phyloP scores from a whole-genome alignment of 2,329 filamentous ascomycete species.

The Ophiostoma pallidulum region DNA sequence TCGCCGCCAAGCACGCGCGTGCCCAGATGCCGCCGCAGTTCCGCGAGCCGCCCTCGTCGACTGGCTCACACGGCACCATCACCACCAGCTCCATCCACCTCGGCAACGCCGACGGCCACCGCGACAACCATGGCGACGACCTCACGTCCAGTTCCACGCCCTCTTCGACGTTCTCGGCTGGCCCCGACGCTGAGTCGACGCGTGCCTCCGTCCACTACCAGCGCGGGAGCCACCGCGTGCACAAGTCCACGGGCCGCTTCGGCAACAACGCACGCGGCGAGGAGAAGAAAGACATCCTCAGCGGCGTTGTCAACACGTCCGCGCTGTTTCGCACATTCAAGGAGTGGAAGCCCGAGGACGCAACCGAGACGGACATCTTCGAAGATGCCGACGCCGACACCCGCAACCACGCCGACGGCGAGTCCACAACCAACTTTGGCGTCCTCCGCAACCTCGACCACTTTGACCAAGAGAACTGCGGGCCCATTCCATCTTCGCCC shows the following conservation, averaged over 20 bases:
- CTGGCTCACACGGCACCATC: slow-evolving; percentile 18
- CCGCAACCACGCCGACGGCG: background rate
- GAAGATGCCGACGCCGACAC: slow-evolving; percentile 2
- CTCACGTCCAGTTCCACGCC: slow-evolving; percentile 5
- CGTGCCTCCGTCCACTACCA: slow-evolving; percentile 13
- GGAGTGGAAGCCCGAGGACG: slow-evolving; percentile 17
- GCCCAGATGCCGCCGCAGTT: slow-evolving; percentile 15
- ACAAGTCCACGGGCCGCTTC: slow-evolving; percentile 16
- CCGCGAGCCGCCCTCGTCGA: slow-evolving; percentile 18
- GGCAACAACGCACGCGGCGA: background rate
- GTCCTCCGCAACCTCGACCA: slow-evolving; percentile 9
- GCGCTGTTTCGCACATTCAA: slow-evolving; percentile 18
- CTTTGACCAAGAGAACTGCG: slow-evolving; percentile 15
- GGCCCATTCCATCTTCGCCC: background rate
- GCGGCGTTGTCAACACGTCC: slow-evolving; percentile 17
- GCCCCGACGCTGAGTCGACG: slow-evolving; percentile 18
- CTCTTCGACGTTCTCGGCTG: slow-evolving; percentile 14
- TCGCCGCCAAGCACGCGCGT: slow-evolving; percentile 15
- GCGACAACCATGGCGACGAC: background rate
- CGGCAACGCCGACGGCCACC: background rate
- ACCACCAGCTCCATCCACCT: slow-evolving; percentile 15
- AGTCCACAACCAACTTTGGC: slow-evolving; percentile 16
- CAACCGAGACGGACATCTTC: slow-evolving; percentile 3
- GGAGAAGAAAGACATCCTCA: slow-evolving; percentile 12
- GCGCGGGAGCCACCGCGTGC: slow-evolving; percentile 14